Base-by-base conservation (phyloP, 257 asterid species). In the Solanum corneliomulleri region DNA sequence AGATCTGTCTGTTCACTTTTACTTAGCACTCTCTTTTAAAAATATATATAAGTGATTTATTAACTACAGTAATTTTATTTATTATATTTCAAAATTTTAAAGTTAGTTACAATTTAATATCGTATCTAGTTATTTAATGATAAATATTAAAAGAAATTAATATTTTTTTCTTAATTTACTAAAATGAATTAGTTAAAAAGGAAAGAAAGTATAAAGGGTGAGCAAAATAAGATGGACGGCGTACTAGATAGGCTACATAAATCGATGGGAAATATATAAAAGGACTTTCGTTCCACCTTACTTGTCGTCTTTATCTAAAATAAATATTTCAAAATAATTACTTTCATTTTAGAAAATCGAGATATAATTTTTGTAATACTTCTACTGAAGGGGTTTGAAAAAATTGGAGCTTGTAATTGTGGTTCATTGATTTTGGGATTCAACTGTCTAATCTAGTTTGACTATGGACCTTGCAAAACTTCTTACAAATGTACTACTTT, bases 371-470 rank as follows among this genome's bases (percentile, higher is more conserved):
- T 52, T 52, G 60, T 52, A 52, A 16, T 6, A 6, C 23, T 52
- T 52, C 60, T 52, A 16, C 23, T 52, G 60, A 52, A 42, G 18
- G 41, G 41, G 3, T 66, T 84, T 66, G 87, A 66, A 84, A 45
- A 66, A 42, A 37, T 77, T 74, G 87, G 11, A n/a, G 81, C 39
- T 16, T 29, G 42, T 31, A 14, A 31, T 31, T 70, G 25, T 89
- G 91, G 86, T 87, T 68, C 82, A 75, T 68, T 85, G 84, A 83
- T 83, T 85, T 74, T 86, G 42, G 90, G 86, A 80, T 69, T 90
- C 89, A 88, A 75, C 56, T 81, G 92, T 87, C 88, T 49, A 85
- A 83, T 90, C 89, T 42, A 71, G 77, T 81, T 77, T 64, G 25
- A 13, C 23, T 35, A 27, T 66, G 64, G n/a, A 89, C 31, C 37